Evolutionary conservation across 2,329 filamentous ascomycete species (phyloP).

Genomic region (Orbilia blumenaviensis): DNA sequence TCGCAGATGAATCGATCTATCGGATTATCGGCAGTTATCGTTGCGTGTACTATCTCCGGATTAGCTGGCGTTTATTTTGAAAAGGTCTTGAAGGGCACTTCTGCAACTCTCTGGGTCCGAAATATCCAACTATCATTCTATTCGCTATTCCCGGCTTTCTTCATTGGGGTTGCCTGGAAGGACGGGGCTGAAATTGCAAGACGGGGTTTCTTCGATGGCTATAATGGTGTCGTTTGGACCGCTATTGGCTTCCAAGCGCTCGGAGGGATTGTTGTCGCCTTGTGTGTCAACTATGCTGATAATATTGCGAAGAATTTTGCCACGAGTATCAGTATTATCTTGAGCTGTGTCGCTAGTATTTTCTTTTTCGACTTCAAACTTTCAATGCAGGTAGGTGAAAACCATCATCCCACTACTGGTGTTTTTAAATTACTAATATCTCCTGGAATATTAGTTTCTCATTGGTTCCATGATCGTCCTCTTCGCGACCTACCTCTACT

Average conservation of each 20-base stretch:
- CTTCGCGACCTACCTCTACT: slow-evolving; percentile 85
- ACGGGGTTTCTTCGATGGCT: slow-evolving; percentile 92
- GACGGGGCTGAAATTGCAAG: slow-evolving; percentile 84
- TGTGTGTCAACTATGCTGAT: slow-evolving; percentile 83
- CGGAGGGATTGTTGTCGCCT: slow-evolving; percentile 82
- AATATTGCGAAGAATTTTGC: slow-evolving; percentile 95
- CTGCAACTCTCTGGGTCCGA: slow-evolving; percentile 86
- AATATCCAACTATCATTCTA: slow-evolving; percentile 96
- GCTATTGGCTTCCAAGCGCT: slow-evolving; percentile 83
- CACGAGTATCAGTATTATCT: slow-evolving; percentile 86
- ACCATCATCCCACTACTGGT: neutral
- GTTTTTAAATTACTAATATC: neutral
- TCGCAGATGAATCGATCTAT: slow-evolving; percentile 77
- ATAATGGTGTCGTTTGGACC: slow-evolving; percentile 90
- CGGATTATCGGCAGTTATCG: slow-evolving; percentile 79
- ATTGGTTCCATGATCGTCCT: slow-evolving; percentile 81
- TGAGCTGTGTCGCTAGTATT: slow-evolving; percentile 85
- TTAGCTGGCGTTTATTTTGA: slow-evolving; percentile 88
- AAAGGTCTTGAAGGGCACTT: slow-evolving; percentile 89
- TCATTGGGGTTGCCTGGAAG: slow-evolving; percentile 84
- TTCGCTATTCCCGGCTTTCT: slow-evolving; percentile 85
- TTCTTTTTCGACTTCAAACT: slow-evolving; percentile 84
- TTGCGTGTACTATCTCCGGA: slow-evolving; percentile 81
- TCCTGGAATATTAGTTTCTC: slow-evolving; percentile 71
- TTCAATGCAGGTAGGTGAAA: slow-evolving; percentile 70